phyloP scores from a whole-genome alignment of 306 rosid genomes.

The Neltuma alba region DNA sequence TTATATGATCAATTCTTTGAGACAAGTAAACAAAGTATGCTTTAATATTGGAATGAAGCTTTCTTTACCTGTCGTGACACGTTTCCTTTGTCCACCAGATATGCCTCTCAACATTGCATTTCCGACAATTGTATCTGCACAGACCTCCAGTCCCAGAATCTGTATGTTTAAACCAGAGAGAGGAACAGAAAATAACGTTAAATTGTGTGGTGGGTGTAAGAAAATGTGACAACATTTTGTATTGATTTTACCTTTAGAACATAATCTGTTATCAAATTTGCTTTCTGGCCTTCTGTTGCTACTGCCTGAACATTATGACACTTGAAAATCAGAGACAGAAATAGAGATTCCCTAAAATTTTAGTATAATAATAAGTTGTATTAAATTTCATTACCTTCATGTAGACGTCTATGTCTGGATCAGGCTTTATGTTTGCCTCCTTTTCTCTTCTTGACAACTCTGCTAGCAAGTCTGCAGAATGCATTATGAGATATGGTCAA shows the following conservation, averaged over 20 bases:
- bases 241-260: slow-evolving; percentile 62
- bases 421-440: slow-evolving; percentile 64
- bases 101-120: slow-evolving; percentile 51
- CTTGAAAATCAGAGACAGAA: slow-evolving; percentile 21
- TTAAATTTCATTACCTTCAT: slow-evolving; percentile 60
- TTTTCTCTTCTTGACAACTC: slow-evolving; percentile 75
- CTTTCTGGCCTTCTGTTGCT: slow-evolving; percentile 74
- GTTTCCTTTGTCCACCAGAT: slow-evolving; percentile 63
- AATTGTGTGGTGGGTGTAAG: neutral
- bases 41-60: slow-evolving; percentile 9
- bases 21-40: neutral
- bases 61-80: slow-evolving; percentile 62
- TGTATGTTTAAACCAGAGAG: slow-evolving; percentile 25
- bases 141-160: slow-evolving; percentile 55
- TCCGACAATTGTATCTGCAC: slow-evolving; percentile 63
- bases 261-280: slow-evolving; percentile 74
- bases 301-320: slow-evolving; percentile 57
- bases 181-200: neutral
- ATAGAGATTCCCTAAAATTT: neutral
- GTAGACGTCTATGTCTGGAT: slow-evolving; percentile 65
- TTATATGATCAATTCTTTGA: slow-evolving; percentile 20
- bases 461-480: slow-evolving; percentile 56
- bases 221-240: slow-evolving; percentile 3
- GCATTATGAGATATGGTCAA: neutral
- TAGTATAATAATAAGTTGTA: neutral